These are phyloP conservation scores for Reutealis trisperma DNA, from an alignment of 345 rosid species.

Conservation along the genomic window DNA sequence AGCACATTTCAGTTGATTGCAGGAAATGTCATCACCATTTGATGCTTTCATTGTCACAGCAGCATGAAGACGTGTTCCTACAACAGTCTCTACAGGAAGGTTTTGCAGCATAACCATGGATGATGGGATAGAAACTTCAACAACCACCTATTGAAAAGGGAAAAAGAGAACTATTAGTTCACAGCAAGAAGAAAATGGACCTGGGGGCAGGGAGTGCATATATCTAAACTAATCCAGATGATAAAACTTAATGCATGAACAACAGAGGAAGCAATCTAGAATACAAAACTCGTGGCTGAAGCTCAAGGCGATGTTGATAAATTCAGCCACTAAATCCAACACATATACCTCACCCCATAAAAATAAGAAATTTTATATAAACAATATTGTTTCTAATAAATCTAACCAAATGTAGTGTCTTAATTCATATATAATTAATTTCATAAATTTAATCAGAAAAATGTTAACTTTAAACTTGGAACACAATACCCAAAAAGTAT, in stretches of 20 bases:
- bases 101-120: conserved; percentile 75
- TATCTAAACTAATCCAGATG: neutral
- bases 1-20: conserved; percentile 22
- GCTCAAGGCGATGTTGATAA: neutral
- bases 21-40: conserved; percentile 52
- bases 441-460: too few relatives aligned
- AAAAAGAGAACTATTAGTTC: conserved; percentile 13
- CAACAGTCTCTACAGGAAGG: conserved; percentile 80
- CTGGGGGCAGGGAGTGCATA: neutral
- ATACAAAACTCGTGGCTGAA: neutral
- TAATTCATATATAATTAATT: too few relatives aligned
- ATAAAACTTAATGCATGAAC: neutral
- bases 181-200: conserved; percentile 11
- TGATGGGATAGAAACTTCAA: conserved; percentile 82
- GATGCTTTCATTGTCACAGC: conserved; percentile 79
- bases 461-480: too few relatives aligned
- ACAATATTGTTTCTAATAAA: too few relatives aligned
- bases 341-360: neutral
- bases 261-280: neutral
- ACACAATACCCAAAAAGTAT: too few relatives aligned
- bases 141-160: conserved; percentile 46
- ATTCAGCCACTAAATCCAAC: neutral
- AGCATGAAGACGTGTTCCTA: conserved; percentile 76
- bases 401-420: too few relatives aligned
- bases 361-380: too few relatives aligned